Percentiles rank a stretch among this genome's conserved stretches.
These are phyloP conservation scores for Uronychia binucleata DNA, from an alignment of 73 alveolate genomes.

Conservation along the genomic window DNA sequence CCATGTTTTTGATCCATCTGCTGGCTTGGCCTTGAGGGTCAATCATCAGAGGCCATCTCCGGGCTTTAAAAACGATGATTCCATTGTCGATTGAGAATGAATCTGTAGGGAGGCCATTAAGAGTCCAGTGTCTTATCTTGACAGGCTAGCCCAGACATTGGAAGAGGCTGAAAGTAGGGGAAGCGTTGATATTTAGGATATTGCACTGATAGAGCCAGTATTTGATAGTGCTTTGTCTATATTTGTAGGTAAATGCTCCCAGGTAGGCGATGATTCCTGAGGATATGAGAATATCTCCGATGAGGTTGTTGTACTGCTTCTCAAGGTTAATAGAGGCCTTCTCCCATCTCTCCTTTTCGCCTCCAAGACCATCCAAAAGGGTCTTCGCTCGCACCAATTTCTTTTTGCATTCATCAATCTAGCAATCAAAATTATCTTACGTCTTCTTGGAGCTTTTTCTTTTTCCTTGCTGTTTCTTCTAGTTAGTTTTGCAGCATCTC, in stretches of 20 bases:
- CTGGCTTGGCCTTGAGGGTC: constrained; percentile 93
- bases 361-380: constrained; percentile 65
- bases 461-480: constrained; percentile 76
- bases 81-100: constrained; percentile 89
- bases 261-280: constrained; percentile 98
- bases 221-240: constrained; percentile 79
- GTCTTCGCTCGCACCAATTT: constrained; percentile 68
- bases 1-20: constrained; percentile 86
- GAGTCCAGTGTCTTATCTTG: constrained; percentile 97
- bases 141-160: constrained; percentile 98
- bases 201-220: constrained; percentile 93
- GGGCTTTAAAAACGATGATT: constrained; percentile 76
- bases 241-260: constrained; percentile 94
- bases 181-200: constrained; percentile 90
- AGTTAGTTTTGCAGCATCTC: constrained; percentile 73
- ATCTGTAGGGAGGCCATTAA: constrained; percentile 98
- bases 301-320: constrained; percentile 46
- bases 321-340: constrained; percentile 44
- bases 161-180: constrained; percentile 86
- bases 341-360: constrained; percentile 76
- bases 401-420: constrained; percentile 73
- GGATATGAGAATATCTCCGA: constrained; percentile 79
- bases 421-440: background rate
- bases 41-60: constrained; percentile 94
- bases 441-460: constrained; percentile 74